Evolutionary conservation across 345 rosid species (phyloP).

Genomic region (Chamaenerion angustifolium): DNA sequence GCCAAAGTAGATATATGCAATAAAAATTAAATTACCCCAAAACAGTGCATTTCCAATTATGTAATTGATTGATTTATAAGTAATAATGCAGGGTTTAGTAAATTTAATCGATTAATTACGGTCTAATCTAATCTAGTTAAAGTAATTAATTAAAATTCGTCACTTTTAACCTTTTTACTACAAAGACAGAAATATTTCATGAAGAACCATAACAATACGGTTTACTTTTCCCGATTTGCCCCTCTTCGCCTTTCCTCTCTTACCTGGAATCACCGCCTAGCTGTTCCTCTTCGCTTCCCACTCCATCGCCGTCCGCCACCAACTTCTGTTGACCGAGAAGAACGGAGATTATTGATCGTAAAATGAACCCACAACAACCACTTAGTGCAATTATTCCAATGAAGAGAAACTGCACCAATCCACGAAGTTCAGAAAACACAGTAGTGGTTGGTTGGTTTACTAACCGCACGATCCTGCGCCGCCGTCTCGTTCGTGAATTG

Average conservation of each 20-base stretch:
- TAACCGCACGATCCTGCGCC: too few species aligned
- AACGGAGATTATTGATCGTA: not conserved
- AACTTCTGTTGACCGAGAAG: constrained; percentile 12
- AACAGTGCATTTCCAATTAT: constrained; percentile 30
- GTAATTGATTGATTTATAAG: too few species aligned
- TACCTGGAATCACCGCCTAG: constrained; percentile 39
- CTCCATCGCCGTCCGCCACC: constrained; percentile 8
- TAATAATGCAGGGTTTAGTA: too few species aligned
- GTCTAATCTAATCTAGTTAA: too few species aligned
- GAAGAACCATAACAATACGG: constrained; percentile 13
- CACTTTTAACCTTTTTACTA: constrained; percentile 21
- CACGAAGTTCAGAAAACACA: too few species aligned
- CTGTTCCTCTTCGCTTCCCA: constrained; percentile 19
- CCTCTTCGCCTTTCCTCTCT: constrained; percentile 13
- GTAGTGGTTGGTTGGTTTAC: too few species aligned
- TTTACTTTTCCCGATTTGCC: constrained; percentile 4
- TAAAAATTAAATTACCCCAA: constrained; percentile 9
- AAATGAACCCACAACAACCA: too few species aligned
- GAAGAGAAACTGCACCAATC: too few species aligned
- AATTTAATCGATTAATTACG: too few species aligned
- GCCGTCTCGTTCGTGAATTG: too few species aligned
- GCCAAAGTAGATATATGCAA: constrained; percentile 37
- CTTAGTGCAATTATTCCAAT: too few species aligned
- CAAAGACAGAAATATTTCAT: constrained; percentile 13
- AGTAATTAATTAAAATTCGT: not conserved